Percentiles rank a stretch among this genome's conserved stretches.
These are phyloP conservation scores for Ceratocystis destructans DNA, from an alignment of 2,329 filamentous ascomycete species.

Conservation along the genomic window DNA sequence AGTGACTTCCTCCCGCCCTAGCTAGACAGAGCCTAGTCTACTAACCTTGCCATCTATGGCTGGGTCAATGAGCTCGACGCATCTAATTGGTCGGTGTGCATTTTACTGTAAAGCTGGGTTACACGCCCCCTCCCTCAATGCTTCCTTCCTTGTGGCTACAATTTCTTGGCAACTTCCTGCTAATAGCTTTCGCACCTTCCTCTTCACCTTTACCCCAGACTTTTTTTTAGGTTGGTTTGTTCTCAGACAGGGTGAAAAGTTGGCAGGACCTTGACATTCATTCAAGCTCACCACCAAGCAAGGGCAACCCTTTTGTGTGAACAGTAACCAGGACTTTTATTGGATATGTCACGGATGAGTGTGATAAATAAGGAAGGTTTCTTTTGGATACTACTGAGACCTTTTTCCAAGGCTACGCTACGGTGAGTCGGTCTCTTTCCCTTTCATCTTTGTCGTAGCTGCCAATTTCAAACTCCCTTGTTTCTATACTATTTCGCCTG, in stretches of 20 bases:
- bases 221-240: neutral
- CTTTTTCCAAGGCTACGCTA: neutral
- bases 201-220: neutral
- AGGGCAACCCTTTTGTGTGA: neutral
- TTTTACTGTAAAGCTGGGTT: neutral
- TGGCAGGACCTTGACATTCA: neutral
- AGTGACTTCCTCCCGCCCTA: neutral
- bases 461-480: neutral
- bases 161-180: slow-evolving; percentile 1
- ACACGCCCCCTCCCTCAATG: neutral
- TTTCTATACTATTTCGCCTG: neutral
- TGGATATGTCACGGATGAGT: neutral
- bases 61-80: neutral
- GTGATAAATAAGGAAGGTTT: neutral
- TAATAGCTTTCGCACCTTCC: slow-evolving; percentile 2
- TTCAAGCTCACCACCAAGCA: neutral
- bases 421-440: neutral
- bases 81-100: neutral
- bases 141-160: slow-evolving; percentile 13
- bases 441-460: neutral
- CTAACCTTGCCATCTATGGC: neutral
- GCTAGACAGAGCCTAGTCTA: neutral
- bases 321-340: neutral
- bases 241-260: neutral
- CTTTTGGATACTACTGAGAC: no score